Conservation (phyloP, 2,329 filamentous ascomycete genomes). For the Colletotrichum karsti region DNA sequence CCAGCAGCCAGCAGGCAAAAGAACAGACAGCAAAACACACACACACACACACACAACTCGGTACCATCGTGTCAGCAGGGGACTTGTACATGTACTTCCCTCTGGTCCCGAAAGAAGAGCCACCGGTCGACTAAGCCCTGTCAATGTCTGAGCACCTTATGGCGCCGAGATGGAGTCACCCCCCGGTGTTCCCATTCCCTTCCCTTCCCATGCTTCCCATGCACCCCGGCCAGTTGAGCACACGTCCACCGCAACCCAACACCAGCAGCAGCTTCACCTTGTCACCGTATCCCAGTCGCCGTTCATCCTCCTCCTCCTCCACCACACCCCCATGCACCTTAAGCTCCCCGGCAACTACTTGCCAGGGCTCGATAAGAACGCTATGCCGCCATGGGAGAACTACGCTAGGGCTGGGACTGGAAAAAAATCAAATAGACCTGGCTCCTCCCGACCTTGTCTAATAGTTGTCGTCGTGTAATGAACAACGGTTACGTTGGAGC, state of each 20-base stretch:
- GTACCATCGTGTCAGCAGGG: constrained; percentile 14
- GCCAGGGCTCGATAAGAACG: constrained; percentile 28
- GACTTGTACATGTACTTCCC: constrained; percentile 25
- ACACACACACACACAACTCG: background rate
- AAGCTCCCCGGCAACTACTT: constrained; percentile 27
- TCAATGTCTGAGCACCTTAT: constrained; percentile 28
- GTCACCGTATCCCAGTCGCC: constrained; percentile 23
- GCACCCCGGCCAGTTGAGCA: constrained; percentile 27
- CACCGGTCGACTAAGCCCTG: constrained; percentile 28
- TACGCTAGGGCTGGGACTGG: constrained; percentile 24
- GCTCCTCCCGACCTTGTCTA: constrained; percentile 24
- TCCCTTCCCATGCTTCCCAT: constrained; percentile 13
- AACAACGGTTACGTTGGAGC: constrained; percentile 21
- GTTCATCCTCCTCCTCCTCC: constrained; percentile 27
- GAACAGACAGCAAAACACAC: background rate
- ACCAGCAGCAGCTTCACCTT: constrained; percentile 15
- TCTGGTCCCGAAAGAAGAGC: constrained; percentile 17
- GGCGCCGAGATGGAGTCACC: constrained; percentile 24
- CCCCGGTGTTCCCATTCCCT: constrained; percentile 22
- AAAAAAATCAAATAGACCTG: constrained; percentile 30
- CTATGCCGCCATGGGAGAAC: constrained; percentile 28
- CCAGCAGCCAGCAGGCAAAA: background rate
- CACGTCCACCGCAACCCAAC: constrained; percentile 27
- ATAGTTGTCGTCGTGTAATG: constrained; percentile 13
- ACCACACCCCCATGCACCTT: constrained; percentile 27